Conservation (phyloP, 139 green algal genomes). For the Volvox africanus region DNA sequence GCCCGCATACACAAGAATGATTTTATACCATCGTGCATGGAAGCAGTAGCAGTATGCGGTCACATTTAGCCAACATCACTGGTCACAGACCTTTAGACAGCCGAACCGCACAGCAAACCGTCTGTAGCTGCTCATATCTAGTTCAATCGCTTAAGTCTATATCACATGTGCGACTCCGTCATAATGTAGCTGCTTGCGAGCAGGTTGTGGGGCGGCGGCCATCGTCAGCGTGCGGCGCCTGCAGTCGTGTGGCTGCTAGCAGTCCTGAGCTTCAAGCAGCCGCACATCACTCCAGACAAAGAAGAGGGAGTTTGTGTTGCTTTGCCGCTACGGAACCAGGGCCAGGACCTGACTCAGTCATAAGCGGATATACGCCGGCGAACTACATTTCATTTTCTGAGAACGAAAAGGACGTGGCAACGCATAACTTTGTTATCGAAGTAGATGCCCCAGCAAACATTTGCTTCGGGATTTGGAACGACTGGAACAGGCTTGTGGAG, state of each 20-base stretch:
- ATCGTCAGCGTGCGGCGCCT: background rate
- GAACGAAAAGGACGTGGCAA: conserved; percentile 41
- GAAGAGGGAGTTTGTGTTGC: background rate
- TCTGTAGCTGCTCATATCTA: conserved; percentile 37
- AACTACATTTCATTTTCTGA: conserved; percentile 70
- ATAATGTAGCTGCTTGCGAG: background rate
- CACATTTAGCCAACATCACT: background rate
- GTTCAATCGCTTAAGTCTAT: background rate
- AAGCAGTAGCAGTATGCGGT: conserved; percentile 1
- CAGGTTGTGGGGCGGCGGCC: background rate
- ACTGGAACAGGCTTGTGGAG: conserved; percentile 72
- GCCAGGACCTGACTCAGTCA: background rate
- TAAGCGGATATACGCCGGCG: conserved; percentile 72
- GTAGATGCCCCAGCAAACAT: conserved; percentile 60
- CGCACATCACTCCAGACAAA: background rate
- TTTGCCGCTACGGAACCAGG: background rate
- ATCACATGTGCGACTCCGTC: background rate
- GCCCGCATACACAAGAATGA: background rate
- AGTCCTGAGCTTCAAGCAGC: too few species aligned
- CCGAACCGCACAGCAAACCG: background rate
- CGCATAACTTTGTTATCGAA: conserved; percentile 47
- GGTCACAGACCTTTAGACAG: background rate
- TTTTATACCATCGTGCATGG: background rate
- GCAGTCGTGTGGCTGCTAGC: background rate
- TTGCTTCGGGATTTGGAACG: conserved; percentile 71